phyloP scores from a whole-genome alignment of 169 alveolate species.

The Eimeria falciformis region DNA sequence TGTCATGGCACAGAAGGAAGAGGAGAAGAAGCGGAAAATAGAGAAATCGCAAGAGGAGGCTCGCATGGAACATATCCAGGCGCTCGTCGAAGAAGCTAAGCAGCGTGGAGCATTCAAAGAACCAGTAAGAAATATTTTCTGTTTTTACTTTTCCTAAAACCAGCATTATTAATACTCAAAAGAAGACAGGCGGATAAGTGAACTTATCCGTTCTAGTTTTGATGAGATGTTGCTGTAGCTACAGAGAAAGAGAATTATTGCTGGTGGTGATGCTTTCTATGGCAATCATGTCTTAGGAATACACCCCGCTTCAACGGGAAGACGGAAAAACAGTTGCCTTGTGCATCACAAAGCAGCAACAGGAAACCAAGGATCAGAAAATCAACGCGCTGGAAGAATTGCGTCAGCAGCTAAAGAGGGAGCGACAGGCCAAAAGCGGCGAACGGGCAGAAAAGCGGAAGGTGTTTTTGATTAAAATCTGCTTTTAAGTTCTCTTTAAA shows the following conservation, averaged over 20 bases:
- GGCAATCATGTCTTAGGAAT: conserved; percentile 29
- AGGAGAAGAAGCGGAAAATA: conserved; percentile 55
- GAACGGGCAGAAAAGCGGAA: conserved; percentile 45
- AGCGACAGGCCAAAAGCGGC: conserved; percentile 34
- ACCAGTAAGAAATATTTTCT: too few species aligned
- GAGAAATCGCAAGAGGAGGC: conserved; percentile 77
- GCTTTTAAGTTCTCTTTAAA: too few species aligned
- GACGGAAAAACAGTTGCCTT: conserved; percentile 28
- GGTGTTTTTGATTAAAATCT: background rate
- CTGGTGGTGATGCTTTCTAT: background rate
- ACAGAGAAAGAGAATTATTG: background rate
- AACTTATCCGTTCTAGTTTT: too few species aligned
- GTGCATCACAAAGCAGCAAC: conserved; percentile 13
- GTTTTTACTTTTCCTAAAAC: too few species aligned
- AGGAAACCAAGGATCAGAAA: background rate
- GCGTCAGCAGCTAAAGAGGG: conserved; percentile 42
- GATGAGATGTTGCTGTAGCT: too few species aligned
- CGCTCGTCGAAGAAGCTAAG: conserved; percentile 72
- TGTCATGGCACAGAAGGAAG: conserved; percentile 68
- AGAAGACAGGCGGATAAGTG: too few species aligned
- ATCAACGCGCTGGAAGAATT: conserved; percentile 44
- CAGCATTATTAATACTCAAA: too few species aligned
- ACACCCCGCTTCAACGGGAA: conserved; percentile 23
- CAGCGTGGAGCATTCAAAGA: conserved; percentile 50
- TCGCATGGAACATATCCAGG: conserved; percentile 60